Evolutionary conservation across 1,284 basidiomycete genomes (phyloP), one percentile per base, ranked within the genome.

Genomic region (Irpex rosettiformis): DNA sequence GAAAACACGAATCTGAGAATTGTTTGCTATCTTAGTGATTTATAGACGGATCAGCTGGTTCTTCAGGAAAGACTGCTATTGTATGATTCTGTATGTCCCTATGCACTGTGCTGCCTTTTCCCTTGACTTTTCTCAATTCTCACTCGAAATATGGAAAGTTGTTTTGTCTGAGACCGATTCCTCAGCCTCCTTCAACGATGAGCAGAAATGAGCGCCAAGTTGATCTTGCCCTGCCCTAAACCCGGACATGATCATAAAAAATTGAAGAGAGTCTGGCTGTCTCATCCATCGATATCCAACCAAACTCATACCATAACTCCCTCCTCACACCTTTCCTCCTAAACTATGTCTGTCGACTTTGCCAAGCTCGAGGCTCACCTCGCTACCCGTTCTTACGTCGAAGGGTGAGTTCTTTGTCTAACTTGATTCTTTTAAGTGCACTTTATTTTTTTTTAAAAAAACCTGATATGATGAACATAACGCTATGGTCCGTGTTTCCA

Each of bases 401-500:
- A 95, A 74, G 94, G 94, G 94, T 96, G 66, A 86, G 92, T 84
- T 43, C 54, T 59, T 47, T 10, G 21, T 57, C 60, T 52, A 11
- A 29, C 21, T 45, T 2, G 24, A 11, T 52, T 54, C 55, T 40
- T 6, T 43, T 55, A 37, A 8, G 21, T 18, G 5, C 3, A 1
- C 22, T 10, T 8, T 52, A 25, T 18, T 59, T 60, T 43, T 57
- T 49, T 55, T 61, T 28, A 42, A 49, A 37, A 54, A 72, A 45
- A n/a, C n/a, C n/a, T n/a, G n/a, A n/a, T n/a, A 45, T 83, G 92
- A 95, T 94, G 92, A 93, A 77, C 72, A 73, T 75, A 76, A 57
- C 77, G 89, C 91, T 93, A 93, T 95, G 93, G 93, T 96, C 93
- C 93, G 93, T 95, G 94, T 96, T 96, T 94, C 93, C 87, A 91